Conservation (phyloP, 2,329 filamentous ascomycete genomes). For the Zelopaecilomyces penicillatus region DNA sequence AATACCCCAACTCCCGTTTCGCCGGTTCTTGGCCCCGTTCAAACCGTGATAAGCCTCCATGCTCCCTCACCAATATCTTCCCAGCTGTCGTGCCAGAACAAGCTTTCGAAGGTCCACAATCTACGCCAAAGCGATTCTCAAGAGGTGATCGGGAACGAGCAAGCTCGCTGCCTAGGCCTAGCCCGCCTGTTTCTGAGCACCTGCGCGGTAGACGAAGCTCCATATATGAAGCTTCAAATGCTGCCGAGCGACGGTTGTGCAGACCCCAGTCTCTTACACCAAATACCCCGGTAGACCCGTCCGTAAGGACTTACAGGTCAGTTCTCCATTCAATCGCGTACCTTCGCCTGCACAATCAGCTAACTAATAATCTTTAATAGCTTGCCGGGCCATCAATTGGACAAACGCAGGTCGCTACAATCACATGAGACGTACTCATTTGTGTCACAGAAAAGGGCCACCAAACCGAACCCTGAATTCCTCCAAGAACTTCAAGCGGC, state of each 20-base stretch:
- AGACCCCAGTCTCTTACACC: background rate
- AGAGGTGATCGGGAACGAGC: slow-evolving; percentile 6
- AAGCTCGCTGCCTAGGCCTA: slow-evolving; percentile 1
- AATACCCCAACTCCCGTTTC: slow-evolving; percentile 24
- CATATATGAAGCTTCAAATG: slow-evolving; percentile 1
- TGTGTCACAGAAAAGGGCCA: slow-evolving; percentile 2
- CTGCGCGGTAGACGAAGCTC: slow-evolving; percentile 4
- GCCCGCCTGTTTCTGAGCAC: background rate
- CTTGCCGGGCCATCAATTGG: slow-evolving; percentile 7
- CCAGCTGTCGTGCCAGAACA: background rate
- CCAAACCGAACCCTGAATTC: slow-evolving; percentile 4
- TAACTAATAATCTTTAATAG: background rate
- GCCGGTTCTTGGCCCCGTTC: slow-evolving; percentile 17
- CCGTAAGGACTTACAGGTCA: no score
- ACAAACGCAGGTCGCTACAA: slow-evolving; percentile 4
- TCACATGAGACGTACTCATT: slow-evolving; percentile 2
- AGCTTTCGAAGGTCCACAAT: slow-evolving; percentile 1
- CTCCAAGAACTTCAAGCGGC: slow-evolving; percentile 5
- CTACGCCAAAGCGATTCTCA: slow-evolving; percentile 4
- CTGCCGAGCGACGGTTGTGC: background rate
- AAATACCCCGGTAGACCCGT: no score
- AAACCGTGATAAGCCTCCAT: slow-evolving; percentile 2
- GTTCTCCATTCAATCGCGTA: no score
- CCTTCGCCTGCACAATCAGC: no score
- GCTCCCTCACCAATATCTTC: background rate